Base-by-base conservation (phyloP, 768 basidiomycete species). In the Strobilomyces confusus region DNA sequence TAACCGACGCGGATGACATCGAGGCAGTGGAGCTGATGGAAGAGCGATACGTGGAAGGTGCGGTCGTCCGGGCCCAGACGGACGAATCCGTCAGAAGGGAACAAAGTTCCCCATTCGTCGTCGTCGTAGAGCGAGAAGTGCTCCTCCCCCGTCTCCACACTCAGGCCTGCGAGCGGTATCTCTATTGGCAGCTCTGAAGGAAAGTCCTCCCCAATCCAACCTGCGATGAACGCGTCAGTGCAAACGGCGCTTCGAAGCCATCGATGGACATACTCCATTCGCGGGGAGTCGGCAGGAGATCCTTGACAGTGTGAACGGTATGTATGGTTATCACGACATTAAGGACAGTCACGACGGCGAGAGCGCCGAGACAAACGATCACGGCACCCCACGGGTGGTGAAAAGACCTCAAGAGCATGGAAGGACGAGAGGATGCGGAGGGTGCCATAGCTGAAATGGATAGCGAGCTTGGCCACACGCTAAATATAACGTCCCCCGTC, bases 11-110 rank as follows among this genome's bases (percentile, higher is more conserved):
- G 71, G 19, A 74, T 71, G 47, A 68, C 55, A 44, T 73, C 69
- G 14, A 80, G 58, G 49, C 78, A 80, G 55, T 80, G 79, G 17
- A 77, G 69, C 55, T 80, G 72, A 61, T 80, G 79, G 65, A 74
- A 78, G 58, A 78, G 72, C 30, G 73, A 67, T 20, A 63, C 60
- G 15, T 58, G 69, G 47, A 73, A 72, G 1, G 71, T 60, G 43
- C 67, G 66, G 51, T 70, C 57, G 33, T 67, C n/a, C 0, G 70
- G 64, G 23, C 72, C 72, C 9, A 74, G 58, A 44, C 63, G 66
- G 25, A 70, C 64, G 57, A 70, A 73, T 3, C 70, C 71, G 20
- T 63, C 63, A 2, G 70, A 72, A 9, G 62, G 60, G 17, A 66
- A 73, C 9, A 72, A 58, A 4, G 67, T 62, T 20, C 64, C 72